phyloP scores from a whole-genome alignment of 2,329 filamentous ascomycete species.

The Penicillium sp. region DNA sequence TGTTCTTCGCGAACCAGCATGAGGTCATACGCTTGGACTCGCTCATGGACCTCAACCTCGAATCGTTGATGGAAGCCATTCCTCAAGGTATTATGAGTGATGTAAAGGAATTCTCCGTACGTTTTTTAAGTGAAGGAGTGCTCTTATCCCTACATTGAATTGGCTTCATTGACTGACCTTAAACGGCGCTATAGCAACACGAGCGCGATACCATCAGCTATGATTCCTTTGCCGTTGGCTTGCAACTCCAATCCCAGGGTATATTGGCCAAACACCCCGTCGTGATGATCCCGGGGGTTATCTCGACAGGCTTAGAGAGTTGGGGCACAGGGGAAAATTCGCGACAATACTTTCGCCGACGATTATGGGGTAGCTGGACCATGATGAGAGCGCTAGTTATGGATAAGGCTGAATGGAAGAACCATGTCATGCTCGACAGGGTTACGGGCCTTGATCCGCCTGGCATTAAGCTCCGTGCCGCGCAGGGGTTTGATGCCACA shows the following conservation, averaged over 20 bases:
- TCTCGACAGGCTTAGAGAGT: slow-evolving; percentile 93
- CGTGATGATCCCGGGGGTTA: slow-evolving; percentile 96
- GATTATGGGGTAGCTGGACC: slow-evolving; percentile 96
- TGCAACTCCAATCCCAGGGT: slow-evolving; percentile 78
- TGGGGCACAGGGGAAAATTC: slow-evolving; percentile 89
- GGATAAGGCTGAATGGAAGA: slow-evolving; percentile 93
- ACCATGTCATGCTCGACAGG: slow-evolving; percentile 95
- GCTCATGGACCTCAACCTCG: slow-evolving; percentile 70
- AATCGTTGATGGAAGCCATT: slow-evolving; percentile 80
- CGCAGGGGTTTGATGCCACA: slow-evolving; percentile 94
- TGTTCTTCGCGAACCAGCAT: slow-evolving; percentile 85
- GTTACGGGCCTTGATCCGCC: slow-evolving; percentile 87
- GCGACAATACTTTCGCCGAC: slow-evolving; percentile 86
- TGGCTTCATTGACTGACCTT: slow-evolving; percentile 12
- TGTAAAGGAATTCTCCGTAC: slow-evolving; percentile 78
- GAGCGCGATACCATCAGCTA: slow-evolving; percentile 87
- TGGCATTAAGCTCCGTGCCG: slow-evolving; percentile 82
- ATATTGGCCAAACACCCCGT: slow-evolving; percentile 80
- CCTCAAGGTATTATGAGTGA: slow-evolving; percentile 83
- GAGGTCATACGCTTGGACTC: slow-evolving; percentile 85
- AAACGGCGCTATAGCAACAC: slow-evolving; percentile 56
- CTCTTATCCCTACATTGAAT: slow-evolving; percentile 1
- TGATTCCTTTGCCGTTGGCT: slow-evolving; percentile 88
- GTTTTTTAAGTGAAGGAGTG: slow-evolving; percentile 31
- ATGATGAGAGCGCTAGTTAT: slow-evolving; percentile 96